Evolutionary conservation across 2,329 filamentous ascomycete species (phyloP).

Genomic region (Lachnellula willkommii): DNA sequence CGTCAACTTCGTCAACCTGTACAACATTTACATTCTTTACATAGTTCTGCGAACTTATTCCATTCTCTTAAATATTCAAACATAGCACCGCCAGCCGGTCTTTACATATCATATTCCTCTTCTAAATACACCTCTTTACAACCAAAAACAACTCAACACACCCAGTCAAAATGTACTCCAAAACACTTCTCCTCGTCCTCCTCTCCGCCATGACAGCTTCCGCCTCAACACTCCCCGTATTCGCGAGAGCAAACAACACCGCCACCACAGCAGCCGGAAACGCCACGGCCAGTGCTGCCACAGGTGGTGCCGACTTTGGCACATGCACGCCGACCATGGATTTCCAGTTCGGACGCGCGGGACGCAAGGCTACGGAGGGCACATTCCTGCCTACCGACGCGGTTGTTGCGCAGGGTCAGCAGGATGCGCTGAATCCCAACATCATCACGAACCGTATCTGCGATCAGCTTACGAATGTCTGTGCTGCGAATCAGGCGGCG

Average conservation of each 20-base stretch:
- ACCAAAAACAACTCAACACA: conserved; percentile 2
- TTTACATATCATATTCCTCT: conserved; percentile 2
- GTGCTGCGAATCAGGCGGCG: conserved; percentile 54
- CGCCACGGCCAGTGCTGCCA: neutral
- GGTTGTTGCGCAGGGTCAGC: conserved; percentile 52
- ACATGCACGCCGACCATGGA: conserved; percentile 45
- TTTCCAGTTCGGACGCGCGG: conserved; percentile 47
- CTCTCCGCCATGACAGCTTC: conserved; percentile 6
- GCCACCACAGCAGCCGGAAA: neutral
- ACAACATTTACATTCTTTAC: neutral
- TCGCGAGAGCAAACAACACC: neutral
- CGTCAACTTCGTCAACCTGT: neutral
- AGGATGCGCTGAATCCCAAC: conserved; percentile 63
- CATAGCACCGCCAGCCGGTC: conserved; percentile 9
- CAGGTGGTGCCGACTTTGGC: conserved; percentile 39
- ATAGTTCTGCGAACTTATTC: conserved; percentile 22
- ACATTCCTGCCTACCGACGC: conserved; percentile 63
- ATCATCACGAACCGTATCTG: conserved; percentile 69
- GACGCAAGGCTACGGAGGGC: conserved; percentile 51
- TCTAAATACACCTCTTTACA: neutral
- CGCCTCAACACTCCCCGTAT: neutral
- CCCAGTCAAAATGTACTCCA: conserved; percentile 14
- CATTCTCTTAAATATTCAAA: conserved; percentile 4
- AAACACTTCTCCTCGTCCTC: conserved; percentile 11
- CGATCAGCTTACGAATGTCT: conserved; percentile 62